Percentiles rank a stretch among this genome's conserved stretches.
These are phyloP conservation scores for button mushroom (Agaricus bisporus) DNA, from an alignment of 768 basidiomycete genomes.

Conservation along the genomic window DNA sequence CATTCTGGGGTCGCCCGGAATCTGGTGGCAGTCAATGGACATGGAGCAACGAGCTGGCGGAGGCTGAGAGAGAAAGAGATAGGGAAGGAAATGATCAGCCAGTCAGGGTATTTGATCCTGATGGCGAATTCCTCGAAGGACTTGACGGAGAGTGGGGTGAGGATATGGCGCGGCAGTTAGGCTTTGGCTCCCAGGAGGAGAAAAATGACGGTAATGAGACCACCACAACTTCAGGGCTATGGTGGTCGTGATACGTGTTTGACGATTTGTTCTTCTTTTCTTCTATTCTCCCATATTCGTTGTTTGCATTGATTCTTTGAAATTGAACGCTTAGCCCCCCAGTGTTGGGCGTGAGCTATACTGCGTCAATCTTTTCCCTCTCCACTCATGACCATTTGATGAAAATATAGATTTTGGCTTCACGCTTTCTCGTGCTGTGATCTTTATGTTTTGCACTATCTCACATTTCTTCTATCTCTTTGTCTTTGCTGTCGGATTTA, in stretches of 20 bases:
- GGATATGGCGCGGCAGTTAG: slow-evolving; percentile 8
- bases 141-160: slow-evolving; percentile 9
- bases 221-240: background rate
- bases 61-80: background rate
- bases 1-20: slow-evolving; percentile 3
- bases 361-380: too few relatives aligned
- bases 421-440: too few relatives aligned
- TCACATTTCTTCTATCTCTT: too few relatives aligned
- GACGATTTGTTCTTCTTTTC: background rate
- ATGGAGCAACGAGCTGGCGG: slow-evolving; percentile 6
- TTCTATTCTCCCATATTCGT: background rate
- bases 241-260: background rate
- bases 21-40: slow-evolving; percentile 2
- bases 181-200: background rate
- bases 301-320: too few relatives aligned
- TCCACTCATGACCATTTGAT: too few relatives aligned
- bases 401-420: too few relatives aligned
- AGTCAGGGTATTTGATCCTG: slow-evolving; percentile 6
- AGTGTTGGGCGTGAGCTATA: too few relatives aligned
- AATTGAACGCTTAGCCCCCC: too few relatives aligned
- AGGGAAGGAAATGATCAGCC: background rate
- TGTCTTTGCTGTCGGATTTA: too few relatives aligned
- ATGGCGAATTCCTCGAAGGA: slow-evolving; percentile 10
- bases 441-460: too few relatives aligned
- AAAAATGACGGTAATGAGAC: slow-evolving; percentile 7